These are phyloP conservation scores for Solanum pennellii DNA, from an alignment of 257 asterid genomes.

Conservation along the genomic window DNA sequence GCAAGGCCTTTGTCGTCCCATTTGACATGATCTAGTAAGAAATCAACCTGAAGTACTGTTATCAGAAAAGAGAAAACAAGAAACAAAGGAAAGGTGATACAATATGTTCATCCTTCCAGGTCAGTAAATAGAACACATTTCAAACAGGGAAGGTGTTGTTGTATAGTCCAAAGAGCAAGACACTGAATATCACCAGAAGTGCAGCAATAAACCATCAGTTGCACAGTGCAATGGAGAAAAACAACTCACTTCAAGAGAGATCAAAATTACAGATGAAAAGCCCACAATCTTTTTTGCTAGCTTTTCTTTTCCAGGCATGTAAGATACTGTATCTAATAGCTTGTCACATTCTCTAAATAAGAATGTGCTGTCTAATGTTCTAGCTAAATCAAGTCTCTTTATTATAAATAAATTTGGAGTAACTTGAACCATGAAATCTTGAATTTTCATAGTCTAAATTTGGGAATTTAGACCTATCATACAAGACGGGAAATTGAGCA, in stretches of 20 bases:
- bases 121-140: neutral
- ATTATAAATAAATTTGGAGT: neutral
- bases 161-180: neutral
- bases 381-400: neutral
- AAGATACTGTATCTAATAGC: slow-evolving; percentile 12
- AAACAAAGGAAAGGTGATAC: neutral
- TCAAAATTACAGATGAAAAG: slow-evolving; percentile 17
- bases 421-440: neutral
- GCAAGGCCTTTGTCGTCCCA: slow-evolving; percentile 96
- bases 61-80: slow-evolving; percentile 9
- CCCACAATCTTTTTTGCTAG: slow-evolving; percentile 14
- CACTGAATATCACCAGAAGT: neutral
- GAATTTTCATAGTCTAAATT: neutral
- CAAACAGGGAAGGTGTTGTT: neutral
- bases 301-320: slow-evolving; percentile 34
- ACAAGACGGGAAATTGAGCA: neutral
- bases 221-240: slow-evolving; percentile 28
- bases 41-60: slow-evolving; percentile 46
- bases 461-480: neutral
- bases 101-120: neutral
- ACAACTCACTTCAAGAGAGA: slow-evolving; percentile 29
- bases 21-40: slow-evolving; percentile 66
- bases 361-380: neutral
- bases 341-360: neutral
- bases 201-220: neutral